Evolutionary conservation across 305 asterid genomes (phyloP).

Genomic region (Euphrasia arctica): DNA sequence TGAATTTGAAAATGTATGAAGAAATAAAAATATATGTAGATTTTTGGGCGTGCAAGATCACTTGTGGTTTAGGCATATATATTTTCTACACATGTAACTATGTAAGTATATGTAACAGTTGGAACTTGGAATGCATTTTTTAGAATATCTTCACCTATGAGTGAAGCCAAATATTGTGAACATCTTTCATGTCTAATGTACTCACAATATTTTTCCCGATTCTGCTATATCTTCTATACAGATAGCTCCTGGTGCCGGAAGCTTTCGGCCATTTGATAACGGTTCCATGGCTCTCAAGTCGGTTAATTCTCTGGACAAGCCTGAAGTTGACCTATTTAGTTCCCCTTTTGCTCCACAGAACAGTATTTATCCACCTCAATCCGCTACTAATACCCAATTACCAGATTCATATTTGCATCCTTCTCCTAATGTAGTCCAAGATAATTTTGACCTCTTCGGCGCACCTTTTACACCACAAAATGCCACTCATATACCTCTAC

Average conservation of each 20-base stretch:
- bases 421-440: too few species aligned
- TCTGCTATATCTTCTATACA: conserved; percentile 31
- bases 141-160: background rate
- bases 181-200: background rate
- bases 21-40: background rate
- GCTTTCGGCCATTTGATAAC: conserved; percentile 61
- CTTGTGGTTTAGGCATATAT: background rate
- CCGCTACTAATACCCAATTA: conserved; percentile 26
- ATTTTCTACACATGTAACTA: too few species aligned
- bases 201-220: background rate
- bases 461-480: conserved; percentile 30
- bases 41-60: background rate
- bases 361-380: conserved; percentile 35
- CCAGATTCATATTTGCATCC: too few species aligned
- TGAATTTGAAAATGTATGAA: background rate
- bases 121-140: background rate
- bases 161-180: conserved; percentile 7
- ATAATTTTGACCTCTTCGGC: background rate
- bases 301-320: conserved; percentile 42
- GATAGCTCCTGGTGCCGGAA: conserved; percentile 66
- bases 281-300: conserved; percentile 54
- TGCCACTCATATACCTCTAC: conserved; percentile 36
- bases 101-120: background rate
- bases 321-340: conserved; percentile 30
- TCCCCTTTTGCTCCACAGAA: conserved; percentile 30